Percentiles rank a stretch among this genome's conserved stretches.
Evolutionary conservation across 345 rosid genomes (phyloP).

Genomic region (Adansonia digitata): DNA sequence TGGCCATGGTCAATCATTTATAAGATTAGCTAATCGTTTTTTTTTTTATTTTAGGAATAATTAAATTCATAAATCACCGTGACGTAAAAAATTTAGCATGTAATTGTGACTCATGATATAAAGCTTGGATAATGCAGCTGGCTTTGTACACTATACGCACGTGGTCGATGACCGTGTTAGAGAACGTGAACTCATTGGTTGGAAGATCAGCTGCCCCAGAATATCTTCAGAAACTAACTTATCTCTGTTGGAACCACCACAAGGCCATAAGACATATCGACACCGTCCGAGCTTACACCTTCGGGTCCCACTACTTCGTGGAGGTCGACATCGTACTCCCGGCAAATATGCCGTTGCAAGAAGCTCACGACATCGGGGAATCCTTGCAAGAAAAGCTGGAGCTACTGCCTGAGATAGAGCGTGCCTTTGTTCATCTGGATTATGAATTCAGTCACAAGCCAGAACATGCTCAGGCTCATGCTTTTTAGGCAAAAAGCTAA

Average conservation of each 20-base stretch:
- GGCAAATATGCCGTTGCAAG: constrained; percentile 77
- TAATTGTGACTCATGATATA: neutral
- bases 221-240: constrained; percentile 82
- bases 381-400: constrained; percentile 89
- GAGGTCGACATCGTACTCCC: constrained; percentile 97
- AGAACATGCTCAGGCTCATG: constrained; percentile 70
- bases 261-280: constrained; percentile 81
- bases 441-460: constrained; percentile 94
- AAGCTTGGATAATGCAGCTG: constrained; percentile 45
- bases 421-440: constrained; percentile 97
- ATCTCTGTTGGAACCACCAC: constrained; percentile 98
- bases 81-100: neutral
- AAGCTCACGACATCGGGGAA: constrained; percentile 94
- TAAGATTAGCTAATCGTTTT: neutral
- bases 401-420: constrained; percentile 77
- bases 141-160: constrained; percentile 95
- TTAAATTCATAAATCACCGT: neutral
- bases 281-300: constrained; percentile 96
- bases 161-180: constrained; percentile 95
- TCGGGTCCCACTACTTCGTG: constrained; percentile 94
- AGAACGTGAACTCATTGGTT: constrained; percentile 86
- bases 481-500: constrained; percentile 11
- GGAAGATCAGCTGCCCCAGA: constrained; percentile 90
- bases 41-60: neutral
- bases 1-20: neutral